These are phyloP conservation scores for Nicotiana tabacum DNA, from an alignment of 257 asterid species.

Conservation along the genomic window DNA sequence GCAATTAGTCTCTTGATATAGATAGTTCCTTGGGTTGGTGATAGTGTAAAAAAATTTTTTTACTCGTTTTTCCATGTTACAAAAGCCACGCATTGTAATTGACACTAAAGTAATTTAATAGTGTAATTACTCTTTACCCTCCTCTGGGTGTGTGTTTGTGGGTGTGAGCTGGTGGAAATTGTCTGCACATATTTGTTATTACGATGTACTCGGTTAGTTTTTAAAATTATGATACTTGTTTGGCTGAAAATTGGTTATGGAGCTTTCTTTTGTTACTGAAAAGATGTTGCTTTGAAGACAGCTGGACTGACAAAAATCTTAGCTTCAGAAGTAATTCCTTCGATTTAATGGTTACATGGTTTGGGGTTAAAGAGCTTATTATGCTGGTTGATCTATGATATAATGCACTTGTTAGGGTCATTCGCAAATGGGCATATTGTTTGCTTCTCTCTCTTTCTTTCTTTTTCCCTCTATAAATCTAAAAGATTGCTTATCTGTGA, in stretches of 20 bases:
- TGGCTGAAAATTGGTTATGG: background rate
- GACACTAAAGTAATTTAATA: background rate
- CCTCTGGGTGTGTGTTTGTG: background rate
- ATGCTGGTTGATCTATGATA: background rate
- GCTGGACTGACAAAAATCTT: background rate
- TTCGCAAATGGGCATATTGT: background rate
- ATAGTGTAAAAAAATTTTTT: background rate
- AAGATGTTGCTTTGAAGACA: background rate
- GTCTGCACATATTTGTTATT: background rate
- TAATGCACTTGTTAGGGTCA: background rate
- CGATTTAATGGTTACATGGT: background rate
- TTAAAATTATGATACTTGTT: background rate
- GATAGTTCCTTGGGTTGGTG: background rate
- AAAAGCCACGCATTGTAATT: background rate
- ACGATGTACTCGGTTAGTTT: background rate
- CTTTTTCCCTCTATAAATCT: background rate
- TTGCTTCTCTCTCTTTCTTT: background rate
- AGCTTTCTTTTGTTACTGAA: background rate
- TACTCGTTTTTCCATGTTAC: background rate
- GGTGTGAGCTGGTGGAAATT: background rate
- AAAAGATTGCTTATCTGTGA: background rate
- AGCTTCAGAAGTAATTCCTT: background rate
- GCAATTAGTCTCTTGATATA: background rate
- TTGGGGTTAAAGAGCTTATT: background rate
- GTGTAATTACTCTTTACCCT: background rate